phyloP scores from a whole-genome alignment of 305 asterid species.

The Fraxinus paxiana region DNA sequence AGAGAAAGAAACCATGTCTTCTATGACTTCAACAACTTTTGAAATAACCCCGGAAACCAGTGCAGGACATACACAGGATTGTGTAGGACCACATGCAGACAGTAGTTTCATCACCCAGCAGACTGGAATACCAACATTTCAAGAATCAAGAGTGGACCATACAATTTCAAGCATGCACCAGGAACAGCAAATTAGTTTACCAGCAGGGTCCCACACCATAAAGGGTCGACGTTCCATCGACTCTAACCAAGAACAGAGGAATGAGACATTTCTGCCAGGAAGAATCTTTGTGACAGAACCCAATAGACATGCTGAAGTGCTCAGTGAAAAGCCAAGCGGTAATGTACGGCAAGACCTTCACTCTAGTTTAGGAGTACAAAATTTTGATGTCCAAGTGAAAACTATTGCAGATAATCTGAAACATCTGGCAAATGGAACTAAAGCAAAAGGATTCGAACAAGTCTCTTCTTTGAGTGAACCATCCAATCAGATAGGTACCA shows the following conservation, averaged over 20 bases:
- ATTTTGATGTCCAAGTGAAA: conserved; percentile 10
- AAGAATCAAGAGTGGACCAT: conserved; percentile 30
- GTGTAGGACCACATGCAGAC: conserved; percentile 32
- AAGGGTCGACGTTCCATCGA: conserved; percentile 29
- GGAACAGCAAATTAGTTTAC: conserved; percentile 27
- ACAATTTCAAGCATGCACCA: conserved; percentile 23
- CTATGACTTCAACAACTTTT: conserved; percentile 35
- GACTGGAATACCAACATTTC: conserved; percentile 28
- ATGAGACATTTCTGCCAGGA: conserved; percentile 34
- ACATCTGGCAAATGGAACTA: conserved; percentile 20
- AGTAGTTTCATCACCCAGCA: conserved; percentile 28
- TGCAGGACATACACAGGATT: conserved; percentile 20
- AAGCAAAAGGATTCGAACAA: conserved; percentile 35
- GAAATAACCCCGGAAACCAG: conserved; percentile 29
- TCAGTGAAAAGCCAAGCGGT: conserved; percentile 42
- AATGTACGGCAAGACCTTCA: conserved; percentile 17
- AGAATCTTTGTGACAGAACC: conserved; percentile 28
- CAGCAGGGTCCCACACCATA: conserved; percentile 26
- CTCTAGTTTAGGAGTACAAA: not conserved
- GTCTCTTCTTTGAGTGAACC: conserved; percentile 28
- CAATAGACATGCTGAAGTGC: conserved; percentile 37
- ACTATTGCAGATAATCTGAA: conserved; percentile 28
- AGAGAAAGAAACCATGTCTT: conserved; percentile 38
- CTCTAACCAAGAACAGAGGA: conserved; percentile 24
- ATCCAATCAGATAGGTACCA: conserved; percentile 25